These are phyloP conservation scores for Mycena belliarum DNA, from an alignment of 768 basidiomycete species.

Conservation along the genomic window DNA sequence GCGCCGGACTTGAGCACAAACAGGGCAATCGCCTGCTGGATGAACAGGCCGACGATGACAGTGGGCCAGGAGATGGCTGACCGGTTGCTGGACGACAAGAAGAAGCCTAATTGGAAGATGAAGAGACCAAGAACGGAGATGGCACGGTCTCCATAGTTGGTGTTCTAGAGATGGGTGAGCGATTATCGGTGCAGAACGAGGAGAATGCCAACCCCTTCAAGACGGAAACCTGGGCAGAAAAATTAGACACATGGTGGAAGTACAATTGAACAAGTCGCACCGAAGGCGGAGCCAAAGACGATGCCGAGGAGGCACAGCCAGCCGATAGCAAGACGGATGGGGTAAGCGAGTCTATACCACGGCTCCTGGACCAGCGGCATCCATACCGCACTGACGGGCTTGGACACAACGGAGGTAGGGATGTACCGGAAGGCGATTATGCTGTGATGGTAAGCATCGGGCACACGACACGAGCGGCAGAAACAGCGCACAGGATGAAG, in stretches of 20 bases:
- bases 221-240: conserved; percentile 42
- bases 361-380: conserved; percentile 62
- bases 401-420: conserved; percentile 67
- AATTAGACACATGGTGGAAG: neutral
- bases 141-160: conserved; percentile 75
- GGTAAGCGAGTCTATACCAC: conserved; percentile 51
- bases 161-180: conserved; percentile 37
- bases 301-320: conserved; percentile 78
- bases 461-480: neutral
- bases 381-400: conserved; percentile 77
- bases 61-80: conserved; percentile 79
- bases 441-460: conserved; percentile 30
- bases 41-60: conserved; percentile 82
- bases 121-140: conserved; percentile 81
- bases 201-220: conserved; percentile 46
- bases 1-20: conserved; percentile 87
- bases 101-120: conserved; percentile 80
- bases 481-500: conserved; percentile 61
- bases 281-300: conserved; percentile 86
- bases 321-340: conserved; percentile 61
- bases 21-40: conserved; percentile 84
- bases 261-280: conserved; percentile 25
- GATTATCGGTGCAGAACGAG: neutral
- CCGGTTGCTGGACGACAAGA: conserved; percentile 62
- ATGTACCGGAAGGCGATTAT: conserved; percentile 86